These are phyloP conservation scores for Dactylis glomerata DNA, from an alignment of 176 grass and related monocot genomes.

Conservation along the genomic window DNA sequence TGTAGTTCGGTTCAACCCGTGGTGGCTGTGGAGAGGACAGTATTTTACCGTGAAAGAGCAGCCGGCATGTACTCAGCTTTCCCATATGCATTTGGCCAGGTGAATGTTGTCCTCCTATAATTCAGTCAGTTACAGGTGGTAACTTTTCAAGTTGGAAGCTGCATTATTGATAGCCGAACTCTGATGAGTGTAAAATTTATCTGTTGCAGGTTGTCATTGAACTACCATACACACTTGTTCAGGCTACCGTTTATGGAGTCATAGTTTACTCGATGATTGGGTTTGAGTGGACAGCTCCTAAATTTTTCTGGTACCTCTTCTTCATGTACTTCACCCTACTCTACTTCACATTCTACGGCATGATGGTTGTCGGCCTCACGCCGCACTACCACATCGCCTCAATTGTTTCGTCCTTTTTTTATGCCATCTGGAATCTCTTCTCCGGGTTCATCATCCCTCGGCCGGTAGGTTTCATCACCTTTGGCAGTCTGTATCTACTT, in stretches of 20 bases:
- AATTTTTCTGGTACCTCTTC: slow-evolving; percentile 88
- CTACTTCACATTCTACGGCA: slow-evolving; percentile 93
- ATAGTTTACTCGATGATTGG: slow-evolving; percentile 85
- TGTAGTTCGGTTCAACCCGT: slow-evolving; percentile 66
- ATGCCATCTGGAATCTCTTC: slow-evolving; percentile 70
- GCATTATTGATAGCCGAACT: neutral
- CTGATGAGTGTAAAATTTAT: neutral
- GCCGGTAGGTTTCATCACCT: slow-evolving; percentile 31
- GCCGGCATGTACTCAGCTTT: slow-evolving; percentile 88
- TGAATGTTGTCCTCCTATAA: slow-evolving; percentile 30
- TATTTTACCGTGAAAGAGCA: slow-evolving; percentile 88
- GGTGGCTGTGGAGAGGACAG: slow-evolving; percentile 68
- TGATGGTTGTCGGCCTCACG: slow-evolving; percentile 77
- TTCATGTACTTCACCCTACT: slow-evolving; percentile 83
- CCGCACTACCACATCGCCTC: slow-evolving; percentile 60
- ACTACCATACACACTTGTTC: slow-evolving; percentile 59
- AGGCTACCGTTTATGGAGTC: slow-evolving; percentile 51
- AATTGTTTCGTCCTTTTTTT: slow-evolving; percentile 62
- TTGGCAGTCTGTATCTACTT: neutral
- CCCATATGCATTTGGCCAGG: slow-evolving; percentile 92
- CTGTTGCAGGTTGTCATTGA: slow-evolving; percentile 63
- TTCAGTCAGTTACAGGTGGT: neutral
- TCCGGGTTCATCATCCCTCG: slow-evolving; percentile 62
- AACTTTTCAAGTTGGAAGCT: neutral
- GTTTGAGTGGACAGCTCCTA: slow-evolving; percentile 68